A percentile compares a stretch with the other conserved stretches of the same genome.
Evolutionary conservation across 768 basidiomycete genomes (phyloP).

Genomic region (Lactarius evosmus): DNA sequence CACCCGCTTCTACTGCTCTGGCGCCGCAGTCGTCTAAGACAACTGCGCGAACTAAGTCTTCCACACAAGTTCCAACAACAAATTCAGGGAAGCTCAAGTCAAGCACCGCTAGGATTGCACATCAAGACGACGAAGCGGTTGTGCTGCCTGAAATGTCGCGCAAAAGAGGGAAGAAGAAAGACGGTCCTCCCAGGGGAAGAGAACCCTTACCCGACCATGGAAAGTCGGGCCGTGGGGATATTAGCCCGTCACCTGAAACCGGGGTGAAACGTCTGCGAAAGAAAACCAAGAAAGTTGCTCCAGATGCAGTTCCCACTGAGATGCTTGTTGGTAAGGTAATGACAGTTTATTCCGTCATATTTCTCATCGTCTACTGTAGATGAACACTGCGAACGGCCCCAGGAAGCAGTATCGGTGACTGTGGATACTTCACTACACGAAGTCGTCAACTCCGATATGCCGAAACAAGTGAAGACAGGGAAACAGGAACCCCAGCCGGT

Average conservation of each 20-base stretch:
- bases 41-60: not conserved
- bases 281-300: not conserved
- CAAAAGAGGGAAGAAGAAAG: constrained; percentile 10
- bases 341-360: not conserved
- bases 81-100: not conserved
- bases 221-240: not conserved
- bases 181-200: not conserved
- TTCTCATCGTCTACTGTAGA: not conserved
- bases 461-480: not conserved
- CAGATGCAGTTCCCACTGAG: not conserved
- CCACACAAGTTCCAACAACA: not conserved
- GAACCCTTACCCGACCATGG: not conserved
- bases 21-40: not conserved
- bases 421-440: not conserved
- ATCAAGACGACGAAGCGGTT: not conserved
- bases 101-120: not conserved
- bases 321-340: not conserved
- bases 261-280: constrained; percentile 8
- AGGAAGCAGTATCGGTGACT: not conserved
- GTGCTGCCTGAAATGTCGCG: not conserved
- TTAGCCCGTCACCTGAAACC: not conserved
- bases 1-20: not conserved
- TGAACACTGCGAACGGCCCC: not conserved
- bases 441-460: not conserved
- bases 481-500: not conserved